Evolutionary conservation across 108 stramenopile species (phyloP), one percentile per base, ranked within the genome.

Genomic region (Cyclotella sp.): DNA sequence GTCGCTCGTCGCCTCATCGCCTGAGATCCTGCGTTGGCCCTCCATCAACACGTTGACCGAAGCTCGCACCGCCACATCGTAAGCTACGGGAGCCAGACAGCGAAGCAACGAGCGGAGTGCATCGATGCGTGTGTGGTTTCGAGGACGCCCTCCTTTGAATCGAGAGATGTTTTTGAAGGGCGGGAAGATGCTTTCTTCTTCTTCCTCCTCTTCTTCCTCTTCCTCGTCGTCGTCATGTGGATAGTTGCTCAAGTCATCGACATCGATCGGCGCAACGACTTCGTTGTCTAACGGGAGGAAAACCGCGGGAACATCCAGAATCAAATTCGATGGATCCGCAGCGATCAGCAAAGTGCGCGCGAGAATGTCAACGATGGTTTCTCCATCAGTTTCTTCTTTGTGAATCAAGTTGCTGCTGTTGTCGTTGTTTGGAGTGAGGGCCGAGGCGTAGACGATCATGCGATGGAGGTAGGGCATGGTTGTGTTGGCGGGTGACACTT

Each of bases 61-160:
- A 24, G 88, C 81, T 14, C 77, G 79, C 9, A 89, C 77, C 10
- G 84, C 90, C 22, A 92, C 87, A 68, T 95, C 91, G 68, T 91
- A 85, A 0, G 91, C 87, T 28, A 95, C 72, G 9, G 92, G 89
- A 12, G 92, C 89, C 72, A 93, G 63, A 53, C 81, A 55, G 27
- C 92, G 84, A 0, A 93, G 73, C 19, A 93, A 72, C 18, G 76
- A 70, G 15, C 92, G 89, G 44, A 95, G 60, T 55, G 90, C 90
- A 78, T 95, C 94, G 41, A 83, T 76, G 18, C 81, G 79, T 24
- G 79, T 84, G 41, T 62, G 67, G 41, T 55, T 34, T 26, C 79
- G 79, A 29, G 79, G 68, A 21, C 52, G 70, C 41, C 81, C 81
- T 10, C 74, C 74, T 60, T 75, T 75, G 58, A 81, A 59, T 29